Evolutionary conservation across 2,329 filamentous ascomycete species (phyloP), one percentile per base, ranked within the genome.

Genomic region (Aspergillus sp.): DNA sequence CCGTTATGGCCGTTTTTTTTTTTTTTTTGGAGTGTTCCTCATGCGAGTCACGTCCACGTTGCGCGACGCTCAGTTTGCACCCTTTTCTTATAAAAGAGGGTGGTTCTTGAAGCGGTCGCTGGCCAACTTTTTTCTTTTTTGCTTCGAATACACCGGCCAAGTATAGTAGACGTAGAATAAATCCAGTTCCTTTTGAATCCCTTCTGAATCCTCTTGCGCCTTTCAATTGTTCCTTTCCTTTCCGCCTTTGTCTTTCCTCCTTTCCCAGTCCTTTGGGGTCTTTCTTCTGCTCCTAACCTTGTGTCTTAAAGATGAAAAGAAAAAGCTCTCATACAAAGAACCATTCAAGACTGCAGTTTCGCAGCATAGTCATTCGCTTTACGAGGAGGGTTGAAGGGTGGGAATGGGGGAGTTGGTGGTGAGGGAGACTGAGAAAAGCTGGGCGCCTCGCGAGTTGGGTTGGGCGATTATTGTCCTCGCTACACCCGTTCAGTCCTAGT

Each of bases 351-450:
- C 51, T 58, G 59, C 54, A 51, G 47, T 51, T 54, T 50, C 59
- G 56, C 56, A 62, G 59, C 56, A 64, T 64, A 58, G 55, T 62
- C 54, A 61, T 63, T 64, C 59, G 60, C 59, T 66, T 69, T 68
- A 68, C 66, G 59, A 56, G 53, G 53, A 58, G 52, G 49, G 48
- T 41, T 43, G 42, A 31, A 41, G 35, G 40, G 45, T 43, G 46
- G 37, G 35, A 31, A 29, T 38, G 44, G 43, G 45, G 34, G 50
- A 50, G 47, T 43, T 45, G 43, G 33, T 28, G 47, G 12, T 42
- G 29, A 42, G 35, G 32, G 44, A 43, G 39, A 26, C 39, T 38
- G 41, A 33, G 40, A 29, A 31, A 37, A 30, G 27, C 9, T n/a
- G 11, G 12, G 28, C 31, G 19, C 33, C 12, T 27, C 13, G 9